Conservation (phyloP, 164 flowering plant species). For the Liquidambar formosana region DNA sequence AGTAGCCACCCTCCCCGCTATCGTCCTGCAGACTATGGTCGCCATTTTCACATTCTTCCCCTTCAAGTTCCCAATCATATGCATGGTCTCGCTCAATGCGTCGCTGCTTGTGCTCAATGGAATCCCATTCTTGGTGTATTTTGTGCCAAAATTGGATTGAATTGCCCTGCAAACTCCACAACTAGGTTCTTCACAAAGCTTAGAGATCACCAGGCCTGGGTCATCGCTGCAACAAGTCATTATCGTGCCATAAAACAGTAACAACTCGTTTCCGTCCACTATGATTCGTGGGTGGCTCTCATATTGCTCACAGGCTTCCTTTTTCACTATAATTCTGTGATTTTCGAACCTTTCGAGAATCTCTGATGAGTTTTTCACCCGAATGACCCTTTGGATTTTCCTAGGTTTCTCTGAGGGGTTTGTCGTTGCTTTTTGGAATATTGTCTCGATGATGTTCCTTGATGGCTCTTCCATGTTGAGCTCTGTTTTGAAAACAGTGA, state of each 20-base stretch:
- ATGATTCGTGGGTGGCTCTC: constrained; percentile 34
- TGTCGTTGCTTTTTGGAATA: constrained; percentile 32
- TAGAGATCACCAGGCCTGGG: constrained; percentile 9
- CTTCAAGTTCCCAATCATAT: not conserved
- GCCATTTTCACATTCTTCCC: constrained; percentile 31
- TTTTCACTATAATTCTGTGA: constrained; percentile 48
- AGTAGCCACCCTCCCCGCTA: constrained; percentile 40
- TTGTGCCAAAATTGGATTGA: constrained; percentile 32
- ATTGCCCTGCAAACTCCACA: constrained; percentile 48
- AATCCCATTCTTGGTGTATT: constrained; percentile 26
- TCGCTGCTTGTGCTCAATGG: constrained; percentile 24
- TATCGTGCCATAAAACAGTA: constrained; percentile 42
- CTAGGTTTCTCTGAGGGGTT: constrained; percentile 20
- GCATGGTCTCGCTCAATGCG: constrained; percentile 14
- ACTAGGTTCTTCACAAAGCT: constrained; percentile 30
- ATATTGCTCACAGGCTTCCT: constrained; percentile 17
- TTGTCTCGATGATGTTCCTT: constrained; percentile 48
- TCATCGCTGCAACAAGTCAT: constrained; percentile 30
- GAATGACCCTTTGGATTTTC: constrained; percentile 35
- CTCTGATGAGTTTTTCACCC: constrained; percentile 39
- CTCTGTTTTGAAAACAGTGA: constrained; percentile 25
- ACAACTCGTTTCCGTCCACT: constrained; percentile 58
- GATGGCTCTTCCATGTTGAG: constrained; percentile 46
- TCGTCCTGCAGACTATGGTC: constrained; percentile 51
- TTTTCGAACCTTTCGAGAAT: constrained; percentile 37